phyloP scores from a whole-genome alignment of 2,329 filamentous ascomycete genomes.

The Coniochaeta ligniaria region DNA sequence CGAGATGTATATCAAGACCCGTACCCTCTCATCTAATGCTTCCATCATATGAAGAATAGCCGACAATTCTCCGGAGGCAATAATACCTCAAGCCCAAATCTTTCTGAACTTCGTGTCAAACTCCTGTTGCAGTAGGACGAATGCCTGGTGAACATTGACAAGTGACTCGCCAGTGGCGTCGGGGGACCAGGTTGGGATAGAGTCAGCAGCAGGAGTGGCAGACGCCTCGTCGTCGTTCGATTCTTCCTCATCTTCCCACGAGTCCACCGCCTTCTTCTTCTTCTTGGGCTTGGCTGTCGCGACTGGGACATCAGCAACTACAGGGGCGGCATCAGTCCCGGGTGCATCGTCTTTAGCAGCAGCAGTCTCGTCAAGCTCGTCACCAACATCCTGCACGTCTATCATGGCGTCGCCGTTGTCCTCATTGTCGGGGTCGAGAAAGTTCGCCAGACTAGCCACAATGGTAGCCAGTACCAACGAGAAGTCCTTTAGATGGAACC shows the following conservation, averaged over 20 bases:
- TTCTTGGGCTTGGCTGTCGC: constrained; percentile 9
- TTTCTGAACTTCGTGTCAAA: constrained; percentile 59
- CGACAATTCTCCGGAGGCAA: no score
- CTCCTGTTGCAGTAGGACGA: constrained; percentile 46
- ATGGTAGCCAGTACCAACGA: constrained; percentile 61
- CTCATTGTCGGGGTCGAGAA: constrained; percentile 39
- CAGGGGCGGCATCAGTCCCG: constrained; percentile 13
- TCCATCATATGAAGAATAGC: no score
- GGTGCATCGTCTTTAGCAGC: background rate
- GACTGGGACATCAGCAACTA: background rate
- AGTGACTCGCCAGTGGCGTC: constrained; percentile 36
- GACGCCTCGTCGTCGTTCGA: constrained; percentile 20
- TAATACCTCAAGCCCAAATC: constrained; percentile 44
- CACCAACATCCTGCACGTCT: constrained; percentile 20
- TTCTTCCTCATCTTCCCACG: constrained; percentile 33
- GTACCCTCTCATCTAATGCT: no score
- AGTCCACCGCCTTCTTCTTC: constrained; percentile 30
- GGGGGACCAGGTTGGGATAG: constrained; percentile 5
- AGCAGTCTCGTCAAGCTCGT: background rate
- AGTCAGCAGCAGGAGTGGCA: background rate
- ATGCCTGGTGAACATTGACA: constrained; percentile 50
- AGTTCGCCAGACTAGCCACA: constrained; percentile 53
- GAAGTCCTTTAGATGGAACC: constrained; percentile 62
- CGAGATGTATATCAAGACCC: no score
- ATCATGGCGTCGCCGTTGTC: constrained; percentile 18